Evolutionary conservation across 2,329 filamentous ascomycete genomes (phyloP).

Genomic region (Trichoderma lentiforme): DNA sequence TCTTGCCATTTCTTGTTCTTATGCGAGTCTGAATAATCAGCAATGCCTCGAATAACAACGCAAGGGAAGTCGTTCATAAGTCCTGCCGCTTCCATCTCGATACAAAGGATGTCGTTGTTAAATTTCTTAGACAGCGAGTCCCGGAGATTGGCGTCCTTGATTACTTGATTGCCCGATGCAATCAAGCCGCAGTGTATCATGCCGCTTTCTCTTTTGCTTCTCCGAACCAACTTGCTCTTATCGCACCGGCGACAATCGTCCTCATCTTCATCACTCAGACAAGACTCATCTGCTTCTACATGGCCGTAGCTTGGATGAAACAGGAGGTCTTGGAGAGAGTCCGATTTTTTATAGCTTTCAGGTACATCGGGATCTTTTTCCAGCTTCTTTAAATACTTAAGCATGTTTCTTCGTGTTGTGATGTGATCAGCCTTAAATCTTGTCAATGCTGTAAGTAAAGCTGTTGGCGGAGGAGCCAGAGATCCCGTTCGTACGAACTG

Average conservation of each 20-base stretch:
- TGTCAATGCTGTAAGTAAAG: background rate
- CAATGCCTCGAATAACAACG: conserved; percentile 38
- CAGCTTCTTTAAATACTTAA: background rate
- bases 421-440: background rate
- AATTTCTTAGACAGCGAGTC: conserved; percentile 27
- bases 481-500: background rate
- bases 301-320: background rate
- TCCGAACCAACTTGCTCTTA: background rate
- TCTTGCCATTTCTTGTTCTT: conserved; percentile 37
- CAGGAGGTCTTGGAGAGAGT: background rate
- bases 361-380: background rate
- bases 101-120: conserved; percentile 22
- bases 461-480: background rate
- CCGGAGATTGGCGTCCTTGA: conserved; percentile 32
- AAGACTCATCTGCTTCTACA: background rate
- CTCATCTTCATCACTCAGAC: background rate
- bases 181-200: conserved; percentile 25
- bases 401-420: background rate
- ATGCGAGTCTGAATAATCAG: conserved; percentile 39
- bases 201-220: background rate
- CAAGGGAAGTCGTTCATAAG: conserved; percentile 30
- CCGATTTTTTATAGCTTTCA: background rate
- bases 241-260: background rate
- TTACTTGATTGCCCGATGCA: conserved; percentile 34
- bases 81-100: conserved; percentile 34